phyloP scores from a whole-genome alignment of 306 rosid species.

The Trifolium dubium region DNA sequence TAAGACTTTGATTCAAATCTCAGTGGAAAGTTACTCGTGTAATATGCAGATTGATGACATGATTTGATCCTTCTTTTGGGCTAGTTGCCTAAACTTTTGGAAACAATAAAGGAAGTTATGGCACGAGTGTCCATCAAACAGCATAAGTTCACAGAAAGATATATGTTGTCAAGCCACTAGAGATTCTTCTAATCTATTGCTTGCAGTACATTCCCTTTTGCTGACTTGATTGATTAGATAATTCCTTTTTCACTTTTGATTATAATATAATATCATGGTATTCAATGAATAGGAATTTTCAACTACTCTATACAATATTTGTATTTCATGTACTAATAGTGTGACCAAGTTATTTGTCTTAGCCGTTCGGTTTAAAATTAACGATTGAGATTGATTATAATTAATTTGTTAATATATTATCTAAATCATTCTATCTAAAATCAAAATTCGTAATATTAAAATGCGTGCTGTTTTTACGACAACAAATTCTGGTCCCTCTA shows the following conservation, averaged over 20 bases:
- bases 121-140: slow-evolving; percentile 35
- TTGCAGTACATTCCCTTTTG: slow-evolving; percentile 46
- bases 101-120: slow-evolving; percentile 51
- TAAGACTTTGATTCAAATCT: slow-evolving; percentile 38
- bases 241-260: slow-evolving; percentile 7
- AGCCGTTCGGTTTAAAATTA: too few species aligned
- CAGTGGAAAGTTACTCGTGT: slow-evolving; percentile 37
- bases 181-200: slow-evolving; percentile 51
- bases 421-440: too few species aligned
- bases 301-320: not conserved
- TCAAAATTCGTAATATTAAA: too few species aligned
- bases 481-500: too few species aligned
- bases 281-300: slow-evolving; percentile 3
- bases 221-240: slow-evolving; percentile 46
- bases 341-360: too few species aligned
- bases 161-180: slow-evolving; percentile 48
- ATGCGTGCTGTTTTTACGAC: too few species aligned
- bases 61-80: slow-evolving; percentile 52
- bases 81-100: slow-evolving; percentile 54
- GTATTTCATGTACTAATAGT: too few species aligned
- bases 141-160: slow-evolving; percentile 51
- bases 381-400: too few species aligned
- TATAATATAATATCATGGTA: not conserved
- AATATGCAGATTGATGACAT: slow-evolving; percentile 42
- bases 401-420: too few species aligned